Evolutionary conservation across 768 basidiomycete species (phyloP), one percentile per base, ranked within the genome.

Genomic region (Leucocoprinus birnbaumii): DNA sequence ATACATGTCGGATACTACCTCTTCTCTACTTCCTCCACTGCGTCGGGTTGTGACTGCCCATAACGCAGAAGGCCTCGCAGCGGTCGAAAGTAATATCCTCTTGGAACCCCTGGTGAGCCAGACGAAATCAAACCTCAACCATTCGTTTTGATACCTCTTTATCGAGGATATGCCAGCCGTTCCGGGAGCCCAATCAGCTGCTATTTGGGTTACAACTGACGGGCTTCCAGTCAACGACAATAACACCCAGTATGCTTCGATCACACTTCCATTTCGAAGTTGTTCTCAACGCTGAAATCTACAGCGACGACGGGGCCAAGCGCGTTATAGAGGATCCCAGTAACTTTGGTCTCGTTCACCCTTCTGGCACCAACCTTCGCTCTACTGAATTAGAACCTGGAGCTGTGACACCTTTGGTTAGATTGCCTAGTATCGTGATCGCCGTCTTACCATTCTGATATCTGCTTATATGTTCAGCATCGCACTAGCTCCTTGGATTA

Each of bases 401-500:
- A 3, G 71, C 65, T 35, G 66, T 63, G 10, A 76, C 76, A 19
- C 70, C 79, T 4, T 78, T 81, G 79, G 83, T 83, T 56, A 55
- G 71, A 55, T 26, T 45, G 31, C 41, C 38, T 16, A 27, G 42
- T 21, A 54, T 34, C 22, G 22, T 51, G 19, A 21, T 35, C 19
- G 14, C 19, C 22, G 21, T 24, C 22, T n/a, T 43, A 37, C 14
- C 19, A 10, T 19, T 24, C 27, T 26, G 48, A 51, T 51, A 25
- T 45, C 34, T 35, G 47, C 50, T 11, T 45, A 48, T 31, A 34
- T 18, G 8, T n/a, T 43, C 48, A 75, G 70, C 72, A 75, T 62
- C 74, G 83, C 25, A 84, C 83, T 8, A 73, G 73, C 27, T 83
- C 85, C 14, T 61, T 85, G 53, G 85, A 86, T 61, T 80, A 82